Evolutionary conservation across 2,329 filamentous ascomycete species (phyloP), one percentile per base, ranked within the genome.

Genomic region (Ascochyta clinopodiicola): DNA sequence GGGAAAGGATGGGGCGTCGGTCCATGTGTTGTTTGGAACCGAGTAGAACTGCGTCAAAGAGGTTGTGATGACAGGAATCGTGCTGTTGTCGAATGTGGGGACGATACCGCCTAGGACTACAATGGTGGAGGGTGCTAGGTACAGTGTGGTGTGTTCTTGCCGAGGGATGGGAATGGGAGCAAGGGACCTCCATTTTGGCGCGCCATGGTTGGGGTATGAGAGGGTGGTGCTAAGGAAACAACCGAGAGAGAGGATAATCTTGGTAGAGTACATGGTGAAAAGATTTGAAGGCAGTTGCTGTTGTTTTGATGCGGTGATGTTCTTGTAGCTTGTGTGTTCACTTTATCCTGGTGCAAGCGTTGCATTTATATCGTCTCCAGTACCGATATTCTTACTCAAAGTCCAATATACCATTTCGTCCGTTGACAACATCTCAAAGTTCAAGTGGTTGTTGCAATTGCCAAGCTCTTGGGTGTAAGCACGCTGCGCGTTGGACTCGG

Each of bases 71-170:
- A 62, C 27, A 6, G 59, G 44, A 8, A 48, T 7, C 13, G 35
- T 25, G n/a, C 31, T 31, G 19, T 37, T 43, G 32, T 25, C 37
- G 12, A 55, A 56, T n/a, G 35, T 43, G 4, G 59, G 61, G 6
- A 62, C 53, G 17, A 69, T 56, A 19, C 69, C 68, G 37, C 68
- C 67, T 6, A 71, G 38, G 27, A 69, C 64, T 15, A 47, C 51
- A 35, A 70, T 54, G 7, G 59, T 64, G 22, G 46, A 57, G 5
- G 62, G 65, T 9, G 60, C 56, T 2, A 68, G 44, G 42, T 61
- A 63, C 10, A 69, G 38, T 0, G 65, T 67, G 3, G 55, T 59
- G 42, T 70, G 68, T 51, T 70, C 68, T 60, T 70, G 68, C n/a
- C 64, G 58, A 12, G 66, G 35, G 8, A 64, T 10, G 1, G 66